phyloP scores from a whole-genome alignment of 78 protist species.

The Creolimax fragrantissima region DNA sequence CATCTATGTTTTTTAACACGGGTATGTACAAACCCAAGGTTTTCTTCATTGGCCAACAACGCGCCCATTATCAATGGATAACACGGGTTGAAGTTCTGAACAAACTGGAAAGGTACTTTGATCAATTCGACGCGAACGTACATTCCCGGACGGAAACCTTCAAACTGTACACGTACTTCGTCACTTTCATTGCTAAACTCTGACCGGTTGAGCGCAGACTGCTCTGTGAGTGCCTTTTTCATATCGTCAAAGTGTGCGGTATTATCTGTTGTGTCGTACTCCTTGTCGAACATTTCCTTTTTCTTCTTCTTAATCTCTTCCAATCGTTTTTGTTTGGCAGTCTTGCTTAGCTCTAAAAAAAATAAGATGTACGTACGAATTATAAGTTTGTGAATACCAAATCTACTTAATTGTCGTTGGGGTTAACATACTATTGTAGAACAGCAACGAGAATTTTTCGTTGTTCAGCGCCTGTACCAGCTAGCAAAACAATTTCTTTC shows the following conservation, averaged over 20 bases:
- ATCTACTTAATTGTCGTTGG: too few species aligned
- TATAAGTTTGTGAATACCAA: too few species aligned
- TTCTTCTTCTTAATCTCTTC: slow-evolving; percentile 42
- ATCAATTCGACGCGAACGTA: slow-evolving; percentile 80
- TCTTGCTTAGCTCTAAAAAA: not conserved
- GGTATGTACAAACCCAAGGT: slow-evolving; percentile 64
- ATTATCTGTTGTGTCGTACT: slow-evolving; percentile 40
- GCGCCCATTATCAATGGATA: slow-evolving; percentile 90
- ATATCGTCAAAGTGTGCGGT: not conserved
- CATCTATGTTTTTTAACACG: slow-evolving; percentile 95
- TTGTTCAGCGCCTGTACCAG: too few species aligned
- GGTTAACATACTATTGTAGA: too few species aligned
- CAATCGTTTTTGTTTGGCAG: not conserved
- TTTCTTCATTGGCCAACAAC: slow-evolving; percentile 70
- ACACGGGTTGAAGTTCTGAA: slow-evolving; percentile 69
- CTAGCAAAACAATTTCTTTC: too few species aligned
- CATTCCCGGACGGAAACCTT: slow-evolving; percentile 50
- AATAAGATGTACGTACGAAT: too few species aligned
- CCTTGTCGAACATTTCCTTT: slow-evolving; percentile 34
- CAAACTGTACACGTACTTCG: slow-evolving; percentile 7
- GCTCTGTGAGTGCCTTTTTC: slow-evolving; percentile 14
- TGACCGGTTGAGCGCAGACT: not conserved
- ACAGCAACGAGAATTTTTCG: too few species aligned
- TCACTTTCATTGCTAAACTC: slow-evolving; percentile 15
- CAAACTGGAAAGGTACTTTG: slow-evolving; percentile 86